These are phyloP conservation scores for Gardenia jasminoides DNA, from an alignment of 257 asterid genomes.

Conservation along the genomic window DNA sequence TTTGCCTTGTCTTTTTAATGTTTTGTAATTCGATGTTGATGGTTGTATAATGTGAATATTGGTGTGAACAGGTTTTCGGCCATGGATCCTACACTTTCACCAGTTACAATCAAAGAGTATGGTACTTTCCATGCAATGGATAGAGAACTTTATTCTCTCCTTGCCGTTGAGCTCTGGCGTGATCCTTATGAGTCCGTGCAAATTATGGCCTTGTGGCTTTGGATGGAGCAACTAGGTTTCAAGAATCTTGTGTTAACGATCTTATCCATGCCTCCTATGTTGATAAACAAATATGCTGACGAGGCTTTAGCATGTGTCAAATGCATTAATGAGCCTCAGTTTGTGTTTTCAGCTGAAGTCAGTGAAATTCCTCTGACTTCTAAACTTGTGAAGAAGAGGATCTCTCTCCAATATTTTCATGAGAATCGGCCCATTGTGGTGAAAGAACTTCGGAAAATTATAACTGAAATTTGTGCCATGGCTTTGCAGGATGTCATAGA, in stretches of 20 bases:
- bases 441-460: slow-evolving; percentile 23
- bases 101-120: slow-evolving; percentile 31
- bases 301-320: slow-evolving; percentile 57
- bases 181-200: slow-evolving; percentile 49
- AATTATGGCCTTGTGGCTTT: slow-evolving; percentile 56
- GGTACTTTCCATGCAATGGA: slow-evolving; percentile 44
- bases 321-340: slow-evolving; percentile 20
- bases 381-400: slow-evolving; percentile 22
- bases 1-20: background rate
- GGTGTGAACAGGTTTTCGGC: slow-evolving; percentile 34
- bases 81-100: slow-evolving; percentile 28
- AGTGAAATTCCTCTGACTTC: slow-evolving; percentile 45
- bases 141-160: slow-evolving; percentile 47
- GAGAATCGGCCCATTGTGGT: slow-evolving; percentile 19
- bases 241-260: slow-evolving; percentile 30
- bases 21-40: background rate
- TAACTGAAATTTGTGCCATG: slow-evolving; percentile 31
- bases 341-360: slow-evolving; percentile 10
- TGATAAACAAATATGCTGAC: slow-evolving; percentile 42
- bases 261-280: slow-evolving; percentile 24
- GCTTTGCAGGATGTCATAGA: slow-evolving; percentile 46
- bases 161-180: slow-evolving; percentile 45
- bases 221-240: slow-evolving; percentile 46
- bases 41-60: slow-evolving; percentile 8
- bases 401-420: slow-evolving; percentile 35